Percentiles rank a stretch among this genome's conserved stretches.
phyloP scores from a whole-genome alignment of 2,329 filamentous ascomycete species.

The Aspergillus phoenicis region DNA sequence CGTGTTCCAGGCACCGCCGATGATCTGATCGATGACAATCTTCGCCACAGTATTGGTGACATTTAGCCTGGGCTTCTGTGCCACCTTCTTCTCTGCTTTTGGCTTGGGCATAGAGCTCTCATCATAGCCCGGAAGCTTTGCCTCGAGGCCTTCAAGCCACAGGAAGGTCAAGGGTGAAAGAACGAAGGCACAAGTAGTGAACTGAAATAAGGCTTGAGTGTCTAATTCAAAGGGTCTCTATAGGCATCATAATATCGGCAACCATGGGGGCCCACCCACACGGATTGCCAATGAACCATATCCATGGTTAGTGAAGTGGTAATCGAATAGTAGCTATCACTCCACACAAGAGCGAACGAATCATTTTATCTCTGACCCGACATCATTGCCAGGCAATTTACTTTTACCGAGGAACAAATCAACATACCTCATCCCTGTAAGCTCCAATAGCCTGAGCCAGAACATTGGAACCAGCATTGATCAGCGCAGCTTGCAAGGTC shows the following conservation, averaged over 20 bases:
- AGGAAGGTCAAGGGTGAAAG: slow-evolving; percentile 60
- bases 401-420: slow-evolving; percentile 15
- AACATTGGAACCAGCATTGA: slow-evolving; percentile 58
- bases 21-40: slow-evolving; percentile 60
- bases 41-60: slow-evolving; percentile 51
- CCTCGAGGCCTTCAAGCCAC: slow-evolving; percentile 61
- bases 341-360: too few species aligned
- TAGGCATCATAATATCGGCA: neutral
- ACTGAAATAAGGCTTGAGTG: slow-evolving; percentile 54
- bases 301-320: neutral
- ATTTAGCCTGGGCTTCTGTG: slow-evolving; percentile 27
- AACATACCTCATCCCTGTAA: slow-evolving; percentile 48
- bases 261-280: neutral
- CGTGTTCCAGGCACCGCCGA: slow-evolving; percentile 60
- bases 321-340: neutral
- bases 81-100: slow-evolving; percentile 20
- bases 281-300: neutral
- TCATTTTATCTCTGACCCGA: neutral
- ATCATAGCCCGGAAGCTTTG: slow-evolving; percentile 52
- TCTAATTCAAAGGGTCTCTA: slow-evolving; percentile 53
- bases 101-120: slow-evolving; percentile 11
- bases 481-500: slow-evolving; percentile 55
- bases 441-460: slow-evolving; percentile 58
- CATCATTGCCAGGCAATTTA: neutral
- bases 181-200: slow-evolving; percentile 56